Conservation (phyloP, 768 basidiomycete species). For the Gloeostereum incarnatum region DNA sequence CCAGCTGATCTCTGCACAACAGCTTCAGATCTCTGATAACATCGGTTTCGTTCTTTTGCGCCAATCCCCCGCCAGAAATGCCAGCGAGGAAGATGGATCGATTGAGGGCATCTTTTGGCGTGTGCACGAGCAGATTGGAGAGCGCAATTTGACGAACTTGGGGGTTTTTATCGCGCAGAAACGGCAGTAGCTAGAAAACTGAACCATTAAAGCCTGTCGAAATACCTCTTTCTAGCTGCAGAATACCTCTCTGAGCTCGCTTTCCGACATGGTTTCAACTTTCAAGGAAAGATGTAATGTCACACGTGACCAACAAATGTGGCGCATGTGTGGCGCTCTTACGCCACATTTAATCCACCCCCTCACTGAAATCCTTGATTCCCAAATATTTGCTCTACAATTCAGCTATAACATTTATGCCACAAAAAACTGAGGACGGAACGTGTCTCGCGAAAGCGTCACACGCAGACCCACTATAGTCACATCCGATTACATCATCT, state of each 20-base stretch:
- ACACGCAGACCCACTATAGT: too few relatives aligned
- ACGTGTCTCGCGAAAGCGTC: too few relatives aligned
- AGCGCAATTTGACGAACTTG: constrained; percentile 84
- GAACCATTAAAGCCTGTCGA: background rate
- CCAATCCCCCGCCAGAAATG: constrained; percentile 45
- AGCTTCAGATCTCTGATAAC: constrained; percentile 75
- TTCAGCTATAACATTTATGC: too few relatives aligned
- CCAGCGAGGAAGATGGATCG: constrained; percentile 69
- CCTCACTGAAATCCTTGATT: too few relatives aligned
- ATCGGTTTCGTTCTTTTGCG: constrained; percentile 53
- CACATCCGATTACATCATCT: too few relatives aligned
- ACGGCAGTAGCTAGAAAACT: constrained; percentile 49
- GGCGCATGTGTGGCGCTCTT: too few relatives aligned
- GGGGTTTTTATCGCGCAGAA: constrained; percentile 80
- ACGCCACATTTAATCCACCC: too few relatives aligned
- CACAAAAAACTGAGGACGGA: too few relatives aligned
- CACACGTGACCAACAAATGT: too few relatives aligned
- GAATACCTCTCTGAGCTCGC: constrained; percentile 37
- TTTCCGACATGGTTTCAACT: constrained; percentile 27
- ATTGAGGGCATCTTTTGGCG: constrained; percentile 59
- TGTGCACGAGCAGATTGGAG: constrained; percentile 74
- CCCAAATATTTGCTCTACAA: too few relatives aligned
- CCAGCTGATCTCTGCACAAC: constrained; percentile 84
- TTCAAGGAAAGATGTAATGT: too few relatives aligned
- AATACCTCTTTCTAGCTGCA: background rate